Conservation (phyloP, 2,329 filamentous ascomycete species). For the Colletotrichum sp. region DNA sequence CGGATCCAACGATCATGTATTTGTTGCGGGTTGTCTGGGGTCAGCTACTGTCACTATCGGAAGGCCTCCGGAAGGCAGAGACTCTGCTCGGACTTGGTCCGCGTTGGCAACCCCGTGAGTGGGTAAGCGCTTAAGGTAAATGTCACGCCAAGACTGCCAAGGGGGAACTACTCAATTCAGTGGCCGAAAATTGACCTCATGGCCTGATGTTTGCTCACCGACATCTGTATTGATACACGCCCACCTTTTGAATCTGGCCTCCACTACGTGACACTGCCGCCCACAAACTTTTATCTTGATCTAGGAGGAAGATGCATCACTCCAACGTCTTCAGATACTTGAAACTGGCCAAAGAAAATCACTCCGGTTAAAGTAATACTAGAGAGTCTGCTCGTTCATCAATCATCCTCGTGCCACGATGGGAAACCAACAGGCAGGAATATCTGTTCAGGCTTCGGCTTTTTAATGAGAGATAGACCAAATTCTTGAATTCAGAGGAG, state of each 20-base stretch:
- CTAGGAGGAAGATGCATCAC: background rate
- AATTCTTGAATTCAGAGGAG: background rate
- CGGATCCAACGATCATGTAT: background rate
- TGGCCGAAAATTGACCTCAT: background rate
- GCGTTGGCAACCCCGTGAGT: background rate
- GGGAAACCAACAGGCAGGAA: background rate
- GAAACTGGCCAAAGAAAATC: background rate
- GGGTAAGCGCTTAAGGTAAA: background rate
- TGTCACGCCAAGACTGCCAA: background rate
- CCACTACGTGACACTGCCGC: background rate
- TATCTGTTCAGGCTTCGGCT: background rate
- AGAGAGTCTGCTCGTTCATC: background rate
- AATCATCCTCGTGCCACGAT: background rate
- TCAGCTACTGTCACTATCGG: background rate
- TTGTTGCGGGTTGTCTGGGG: slow-evolving; percentile 5
- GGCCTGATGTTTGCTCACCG: background rate
- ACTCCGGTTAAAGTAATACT: background rate
- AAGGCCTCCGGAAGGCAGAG: background rate
- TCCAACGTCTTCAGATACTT: background rate
- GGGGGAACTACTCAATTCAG: background rate
- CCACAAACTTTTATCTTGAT: background rate
- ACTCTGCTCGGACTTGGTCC: background rate
- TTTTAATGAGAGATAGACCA: background rate
- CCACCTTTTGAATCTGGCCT: background rate
- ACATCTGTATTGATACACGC: background rate